phyloP scores from a whole-genome alignment of 768 basidiomycete species.

The Boletellus ananas region DNA sequence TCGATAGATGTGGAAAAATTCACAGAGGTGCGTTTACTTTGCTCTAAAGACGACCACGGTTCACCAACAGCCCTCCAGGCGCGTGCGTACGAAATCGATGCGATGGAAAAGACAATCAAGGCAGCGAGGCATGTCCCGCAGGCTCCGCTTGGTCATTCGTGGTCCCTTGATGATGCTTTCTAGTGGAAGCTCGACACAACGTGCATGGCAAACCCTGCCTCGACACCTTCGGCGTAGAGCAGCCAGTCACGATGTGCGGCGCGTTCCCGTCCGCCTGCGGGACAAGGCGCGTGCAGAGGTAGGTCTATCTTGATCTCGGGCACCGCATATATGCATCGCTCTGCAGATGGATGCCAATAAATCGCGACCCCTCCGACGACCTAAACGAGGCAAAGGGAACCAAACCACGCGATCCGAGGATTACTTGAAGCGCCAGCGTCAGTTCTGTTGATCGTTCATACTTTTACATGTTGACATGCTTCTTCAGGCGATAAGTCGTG shows the following conservation, averaged over 20 bases:
- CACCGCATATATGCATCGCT: slow-evolving; percentile 28
- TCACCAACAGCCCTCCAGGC: slow-evolving; percentile 45
- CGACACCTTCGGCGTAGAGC: slow-evolving; percentile 88
- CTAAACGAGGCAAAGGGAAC: slow-evolving; percentile 63
- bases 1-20: slow-evolving; percentile 87
- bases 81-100: slow-evolving; percentile 82
- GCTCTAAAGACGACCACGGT: neutral
- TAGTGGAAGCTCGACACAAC: slow-evolving; percentile 68
- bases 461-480: neutral
- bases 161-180: neutral
- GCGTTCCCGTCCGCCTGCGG: slow-evolving; percentile 82
- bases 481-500: slow-evolving; percentile 75
- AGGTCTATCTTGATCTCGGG: slow-evolving; percentile 9
- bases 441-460: slow-evolving; percentile 4
- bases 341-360: slow-evolving; percentile 52
- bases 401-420: slow-evolving; percentile 54
- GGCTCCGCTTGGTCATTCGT: rapidly evolving
- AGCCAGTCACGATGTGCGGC: slow-evolving; percentile 90
- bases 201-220: slow-evolving; percentile 92
- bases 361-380: slow-evolving; percentile 40
- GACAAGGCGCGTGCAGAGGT: slow-evolving; percentile 84
- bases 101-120: slow-evolving; percentile 88
- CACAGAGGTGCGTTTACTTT: slow-evolving; percentile 55
- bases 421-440: slow-evolving; percentile 74
- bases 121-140: slow-evolving; percentile 52